These are phyloP conservation scores for Venturia nashicola DNA, from an alignment of 2,329 filamentous ascomycete species.

Conservation along the genomic window DNA sequence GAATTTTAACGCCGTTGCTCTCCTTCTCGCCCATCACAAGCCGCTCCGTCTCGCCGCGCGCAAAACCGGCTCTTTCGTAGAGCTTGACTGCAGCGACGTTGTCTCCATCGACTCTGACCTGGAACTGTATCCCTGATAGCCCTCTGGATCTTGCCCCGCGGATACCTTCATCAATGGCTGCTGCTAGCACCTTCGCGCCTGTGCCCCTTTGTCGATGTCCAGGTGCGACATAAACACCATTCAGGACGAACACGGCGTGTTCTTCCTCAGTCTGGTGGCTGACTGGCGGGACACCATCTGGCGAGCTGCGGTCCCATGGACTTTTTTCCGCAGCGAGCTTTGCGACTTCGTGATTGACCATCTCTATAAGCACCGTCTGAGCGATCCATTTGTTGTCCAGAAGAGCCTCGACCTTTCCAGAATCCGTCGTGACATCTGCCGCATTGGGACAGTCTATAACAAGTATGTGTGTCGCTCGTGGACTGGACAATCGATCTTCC, in stretches of 20 bases:
- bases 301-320: neutral
- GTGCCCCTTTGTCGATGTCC: neutral
- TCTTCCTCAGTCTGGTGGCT: neutral
- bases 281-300: neutral
- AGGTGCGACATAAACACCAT: slow-evolving; percentile 11
- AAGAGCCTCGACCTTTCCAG: neutral
- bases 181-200: neutral
- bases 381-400: slow-evolving; percentile 7
- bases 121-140: neutral
- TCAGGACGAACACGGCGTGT: neutral
- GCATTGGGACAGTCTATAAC: slow-evolving; percentile 7
- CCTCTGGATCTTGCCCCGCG: neutral
- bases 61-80: slow-evolving; percentile 10
- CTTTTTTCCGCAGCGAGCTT: neutral
- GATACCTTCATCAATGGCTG: neutral
- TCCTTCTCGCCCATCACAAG: neutral
- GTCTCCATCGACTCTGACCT: slow-evolving; percentile 5
- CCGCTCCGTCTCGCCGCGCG: slow-evolving; percentile 10
- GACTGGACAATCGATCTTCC: slow-evolving; percentile 15
- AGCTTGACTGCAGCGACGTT: slow-evolving; percentile 7
- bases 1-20: neutral
- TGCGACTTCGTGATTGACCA: neutral
- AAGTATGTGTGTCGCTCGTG: slow-evolving; percentile 17
- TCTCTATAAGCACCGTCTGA: slow-evolving; percentile 2
- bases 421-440: neutral